Conservation (phyloP, 2,329 filamentous ascomycete genomes). For the Lachnellula arida region DNA sequence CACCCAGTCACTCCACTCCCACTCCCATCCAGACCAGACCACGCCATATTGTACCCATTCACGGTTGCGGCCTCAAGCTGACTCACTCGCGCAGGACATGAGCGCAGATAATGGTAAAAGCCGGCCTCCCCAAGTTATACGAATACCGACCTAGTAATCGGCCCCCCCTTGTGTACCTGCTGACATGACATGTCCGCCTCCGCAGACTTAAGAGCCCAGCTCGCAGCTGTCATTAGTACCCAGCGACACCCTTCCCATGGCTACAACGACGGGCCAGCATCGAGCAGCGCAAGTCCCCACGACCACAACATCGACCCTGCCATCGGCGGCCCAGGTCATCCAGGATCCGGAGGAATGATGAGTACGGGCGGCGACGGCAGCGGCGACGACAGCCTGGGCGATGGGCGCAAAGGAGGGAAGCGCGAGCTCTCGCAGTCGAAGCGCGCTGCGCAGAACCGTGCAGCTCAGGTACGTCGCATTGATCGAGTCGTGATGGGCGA, state of each 20-base stretch:
- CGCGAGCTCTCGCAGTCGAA: constrained; percentile 93
- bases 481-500: constrained; percentile 9
- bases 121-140: constrained; percentile 7
- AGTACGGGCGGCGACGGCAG: constrained; percentile 28
- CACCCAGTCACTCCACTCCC: not conserved
- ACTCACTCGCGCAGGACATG: constrained; percentile 29
- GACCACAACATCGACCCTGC: constrained; percentile 34
- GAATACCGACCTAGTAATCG: not conserved
- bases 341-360: constrained; percentile 24
- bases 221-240: constrained; percentile 30
- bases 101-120: constrained; percentile 28
- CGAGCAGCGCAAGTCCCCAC: constrained; percentile 30
- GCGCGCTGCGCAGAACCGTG: constrained; percentile 91
- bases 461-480: constrained; percentile 72
- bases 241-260: constrained; percentile 27
- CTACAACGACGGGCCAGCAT: constrained; percentile 29
- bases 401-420: constrained; percentile 71
- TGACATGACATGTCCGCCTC: constrained; percentile 28
- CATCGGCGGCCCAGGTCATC: constrained; percentile 22
- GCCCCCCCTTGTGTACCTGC: constrained; percentile 15
- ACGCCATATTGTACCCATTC: not conserved
- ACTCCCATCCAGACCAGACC: not conserved
- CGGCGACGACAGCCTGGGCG: constrained; percentile 28
- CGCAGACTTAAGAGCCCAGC: constrained; percentile 34
- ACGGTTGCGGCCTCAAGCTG: constrained; percentile 16